Percentiles rank a stretch among this genome's conserved stretches.
These are phyloP conservation scores for Crithidia brevicula DNA, from an alignment of 208 protist species.

Conservation along the genomic window DNA sequence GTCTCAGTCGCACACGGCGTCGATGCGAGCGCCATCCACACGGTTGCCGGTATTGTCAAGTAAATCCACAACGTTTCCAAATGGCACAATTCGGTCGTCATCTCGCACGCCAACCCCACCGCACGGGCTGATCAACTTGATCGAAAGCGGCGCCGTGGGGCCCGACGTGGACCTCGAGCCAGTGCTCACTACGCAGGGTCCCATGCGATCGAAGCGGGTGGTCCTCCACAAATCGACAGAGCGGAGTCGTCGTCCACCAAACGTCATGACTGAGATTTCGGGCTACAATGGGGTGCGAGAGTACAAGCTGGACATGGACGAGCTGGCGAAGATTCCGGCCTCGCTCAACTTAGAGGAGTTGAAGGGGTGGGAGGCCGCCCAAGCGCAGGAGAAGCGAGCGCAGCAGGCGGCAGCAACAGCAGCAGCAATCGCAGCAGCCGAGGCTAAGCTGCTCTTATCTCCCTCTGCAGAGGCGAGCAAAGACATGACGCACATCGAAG, in stretches of 20 bases:
- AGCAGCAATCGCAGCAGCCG: not conserved
- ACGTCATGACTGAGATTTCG: slow-evolving; percentile 74
- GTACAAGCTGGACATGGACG: slow-evolving; percentile 73
- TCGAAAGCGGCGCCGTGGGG: slow-evolving; percentile 52
- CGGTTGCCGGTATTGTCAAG: slow-evolving; percentile 16
- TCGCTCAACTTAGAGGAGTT: slow-evolving; percentile 81
- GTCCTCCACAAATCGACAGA: slow-evolving; percentile 32
- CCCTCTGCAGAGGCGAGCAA: not conserved
- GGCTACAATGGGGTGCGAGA: slow-evolving; percentile 63
- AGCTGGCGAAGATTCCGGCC: slow-evolving; percentile 73
- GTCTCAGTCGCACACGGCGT: slow-evolving; percentile 4
- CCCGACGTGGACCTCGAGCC: slow-evolving; percentile 64
- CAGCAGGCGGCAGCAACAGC: slow-evolving; percentile 12
- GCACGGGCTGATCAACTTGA: slow-evolving; percentile 41
- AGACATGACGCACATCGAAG: not conserved
- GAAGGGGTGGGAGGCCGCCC: slow-evolving; percentile 66
- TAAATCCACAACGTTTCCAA: not conserved
- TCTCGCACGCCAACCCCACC: not conserved
- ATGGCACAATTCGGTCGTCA: slow-evolving; percentile 6
- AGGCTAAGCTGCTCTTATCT: not conserved
- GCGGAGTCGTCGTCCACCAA: slow-evolving; percentile 15
- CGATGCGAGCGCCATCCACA: slow-evolving; percentile 1
- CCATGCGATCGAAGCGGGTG: slow-evolving; percentile 52
- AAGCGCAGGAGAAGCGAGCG: slow-evolving; percentile 30
- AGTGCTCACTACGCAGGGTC: slow-evolving; percentile 58